phyloP scores from a whole-genome alignment of 345 rosid genomes.

The Gossypium anomalum region DNA sequence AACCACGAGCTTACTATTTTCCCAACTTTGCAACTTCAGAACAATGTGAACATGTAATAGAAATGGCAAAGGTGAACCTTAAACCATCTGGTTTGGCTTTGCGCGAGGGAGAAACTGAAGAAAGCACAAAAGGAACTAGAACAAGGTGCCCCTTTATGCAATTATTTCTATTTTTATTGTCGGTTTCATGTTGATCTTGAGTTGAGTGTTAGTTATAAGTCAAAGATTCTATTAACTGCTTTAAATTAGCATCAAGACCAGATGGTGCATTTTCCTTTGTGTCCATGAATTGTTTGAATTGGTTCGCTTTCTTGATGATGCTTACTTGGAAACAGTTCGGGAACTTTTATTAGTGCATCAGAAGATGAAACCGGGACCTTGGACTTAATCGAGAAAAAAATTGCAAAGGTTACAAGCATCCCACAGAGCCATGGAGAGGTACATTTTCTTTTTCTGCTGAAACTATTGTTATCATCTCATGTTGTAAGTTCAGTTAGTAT shows the following conservation, averaged over 20 bases:
- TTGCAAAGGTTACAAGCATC: conserved; percentile 65
- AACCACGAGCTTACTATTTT: conserved; percentile 65
- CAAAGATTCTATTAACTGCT: neutral
- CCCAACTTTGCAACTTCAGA: conserved; percentile 59
- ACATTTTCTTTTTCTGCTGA: neutral
- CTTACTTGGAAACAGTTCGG: conserved; percentile 48
- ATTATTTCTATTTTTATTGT: neutral
- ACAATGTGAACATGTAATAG: conserved; percentile 52
- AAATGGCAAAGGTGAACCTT: conserved; percentile 43
- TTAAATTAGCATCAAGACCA: neutral
- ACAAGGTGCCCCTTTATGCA: conserved; percentile 44
- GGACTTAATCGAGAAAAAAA: conserved; percentile 54
- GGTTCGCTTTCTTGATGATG: neutral
- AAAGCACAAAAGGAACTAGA: conserved; percentile 65
- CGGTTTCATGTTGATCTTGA: neutral
- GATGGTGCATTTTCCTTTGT: neutral
- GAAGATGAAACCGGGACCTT: conserved; percentile 59
- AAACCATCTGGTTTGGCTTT: conserved; percentile 65
- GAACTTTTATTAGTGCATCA: conserved; percentile 64
- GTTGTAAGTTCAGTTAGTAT: neutral
- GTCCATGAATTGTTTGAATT: conserved; percentile 11
- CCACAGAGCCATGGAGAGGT: conserved; percentile 73
- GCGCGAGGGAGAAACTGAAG: conserved; percentile 65
- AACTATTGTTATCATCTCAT: neutral
- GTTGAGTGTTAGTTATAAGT: conserved; percentile 1